Conservation (phyloP, 2,329 filamentous ascomycete species). For the Apiospora koreana region DNA sequence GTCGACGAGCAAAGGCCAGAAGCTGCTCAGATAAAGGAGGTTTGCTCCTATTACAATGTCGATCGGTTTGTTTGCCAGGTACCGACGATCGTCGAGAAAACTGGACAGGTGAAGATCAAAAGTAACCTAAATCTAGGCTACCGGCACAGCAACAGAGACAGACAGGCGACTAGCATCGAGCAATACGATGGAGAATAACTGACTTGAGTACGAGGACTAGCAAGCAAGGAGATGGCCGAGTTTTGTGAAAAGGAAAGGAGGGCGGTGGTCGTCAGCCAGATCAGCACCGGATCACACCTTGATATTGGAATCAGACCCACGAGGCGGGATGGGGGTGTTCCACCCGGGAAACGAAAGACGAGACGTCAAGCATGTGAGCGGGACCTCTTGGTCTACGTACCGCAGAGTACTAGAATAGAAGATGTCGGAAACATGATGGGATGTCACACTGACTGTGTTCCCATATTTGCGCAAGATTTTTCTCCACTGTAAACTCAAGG, state of each 20-base stretch:
- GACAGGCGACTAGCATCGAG: not conserved
- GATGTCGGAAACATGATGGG: slow-evolving; percentile 7
- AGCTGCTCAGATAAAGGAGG: slow-evolving; percentile 1
- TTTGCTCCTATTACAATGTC: slow-evolving; percentile 5
- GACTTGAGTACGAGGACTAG: not conserved
- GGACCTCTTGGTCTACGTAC: not conserved
- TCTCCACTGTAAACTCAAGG: slow-evolving; percentile 7
- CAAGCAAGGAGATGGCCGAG: not conserved
- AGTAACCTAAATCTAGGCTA: not conserved
- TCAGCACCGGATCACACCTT: slow-evolving; percentile 7
- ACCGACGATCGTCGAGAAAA: slow-evolving; percentile 5
- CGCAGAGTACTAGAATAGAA: slow-evolving; percentile 12
- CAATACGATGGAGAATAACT: slow-evolving; percentile 5
- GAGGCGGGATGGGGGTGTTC: slow-evolving; percentile 8
- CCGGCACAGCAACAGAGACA: not conserved
- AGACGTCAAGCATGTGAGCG: slow-evolving; percentile 4
- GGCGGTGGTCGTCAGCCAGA: not conserved
- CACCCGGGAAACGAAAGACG: slow-evolving; percentile 9
- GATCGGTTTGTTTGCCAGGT: slow-evolving; percentile 1
- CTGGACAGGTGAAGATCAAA: not conserved
- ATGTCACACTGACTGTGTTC: slow-evolving; percentile 9
- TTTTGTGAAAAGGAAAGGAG: slow-evolving; percentile 9
- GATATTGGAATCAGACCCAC: slow-evolving; percentile 6
- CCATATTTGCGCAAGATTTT: slow-evolving; percentile 7
- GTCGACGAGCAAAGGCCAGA: not conserved